Evolutionary conservation across 306 rosid genomes (phyloP).

Genomic region (Lithocarpus polystachyus): DNA sequence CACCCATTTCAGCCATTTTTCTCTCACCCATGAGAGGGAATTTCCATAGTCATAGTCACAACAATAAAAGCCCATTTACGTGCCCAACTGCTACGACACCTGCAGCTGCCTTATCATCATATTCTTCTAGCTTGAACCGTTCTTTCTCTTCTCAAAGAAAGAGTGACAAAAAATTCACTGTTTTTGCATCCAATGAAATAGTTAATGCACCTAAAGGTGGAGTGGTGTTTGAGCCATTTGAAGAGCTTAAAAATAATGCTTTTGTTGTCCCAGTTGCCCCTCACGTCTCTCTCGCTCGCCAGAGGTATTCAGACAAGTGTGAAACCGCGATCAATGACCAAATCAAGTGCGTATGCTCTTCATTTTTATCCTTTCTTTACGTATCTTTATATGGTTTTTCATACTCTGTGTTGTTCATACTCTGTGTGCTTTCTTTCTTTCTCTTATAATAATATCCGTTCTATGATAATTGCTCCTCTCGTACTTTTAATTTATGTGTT

Average conservation of each 20-base stretch:
- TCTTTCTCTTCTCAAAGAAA: constrained; percentile 6
- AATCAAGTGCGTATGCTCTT: constrained; percentile 36
- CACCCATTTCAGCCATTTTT: constrained; percentile 22
- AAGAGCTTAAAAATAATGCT: constrained; percentile 38
- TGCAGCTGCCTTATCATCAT: not conserved
- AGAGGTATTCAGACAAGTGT: constrained; percentile 28
- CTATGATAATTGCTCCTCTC: too few species aligned
- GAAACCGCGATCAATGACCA: constrained; percentile 48
- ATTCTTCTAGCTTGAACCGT: constrained; percentile 3
- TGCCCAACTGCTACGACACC: not conserved
- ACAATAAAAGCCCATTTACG: not conserved
- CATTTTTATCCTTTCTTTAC: not conserved
- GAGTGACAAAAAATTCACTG: constrained; percentile 21
- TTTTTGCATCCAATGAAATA: constrained; percentile 24
- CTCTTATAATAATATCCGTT: too few species aligned
- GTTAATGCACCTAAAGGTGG: constrained; percentile 20
- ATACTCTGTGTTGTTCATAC: not conserved
- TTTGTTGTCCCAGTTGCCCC: constrained; percentile 36
- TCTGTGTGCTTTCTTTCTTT: too few species aligned
- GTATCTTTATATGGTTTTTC: not conserved
- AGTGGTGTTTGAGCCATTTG: constrained; percentile 44
- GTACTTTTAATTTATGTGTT: too few species aligned
- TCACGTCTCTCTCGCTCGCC: constrained; percentile 46
- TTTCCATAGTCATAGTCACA: not conserved
- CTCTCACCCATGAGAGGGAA: constrained; percentile 22